These are phyloP conservation scores for Cyclotella kingstonii DNA, from an alignment of 108 stramenopile genomes.

Conservation along the genomic window DNA sequence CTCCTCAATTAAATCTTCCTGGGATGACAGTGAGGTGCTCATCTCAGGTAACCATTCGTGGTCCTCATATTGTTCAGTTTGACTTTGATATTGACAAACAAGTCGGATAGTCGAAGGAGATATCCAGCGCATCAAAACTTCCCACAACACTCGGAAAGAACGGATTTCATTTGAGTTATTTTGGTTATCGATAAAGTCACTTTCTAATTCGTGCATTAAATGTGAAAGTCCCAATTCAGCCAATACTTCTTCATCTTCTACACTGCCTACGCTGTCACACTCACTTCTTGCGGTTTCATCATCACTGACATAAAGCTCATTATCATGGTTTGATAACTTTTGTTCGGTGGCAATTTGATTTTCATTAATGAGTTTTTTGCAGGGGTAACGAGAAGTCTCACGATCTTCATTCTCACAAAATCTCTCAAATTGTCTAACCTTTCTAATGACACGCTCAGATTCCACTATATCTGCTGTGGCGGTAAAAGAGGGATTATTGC, in stretches of 20 bases:
- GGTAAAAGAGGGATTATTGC: too few species aligned
- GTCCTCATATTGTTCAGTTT: background rate
- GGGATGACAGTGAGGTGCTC: background rate
- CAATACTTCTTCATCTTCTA: conserved; percentile 27
- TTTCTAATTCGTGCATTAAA: conserved; percentile 7
- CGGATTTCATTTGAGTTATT: conserved; percentile 1
- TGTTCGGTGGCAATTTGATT: background rate
- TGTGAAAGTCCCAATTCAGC: conserved; percentile 25
- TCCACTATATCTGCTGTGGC: background rate
- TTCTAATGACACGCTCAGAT: conserved; percentile 2
- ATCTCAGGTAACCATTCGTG: background rate
- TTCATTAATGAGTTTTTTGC: background rate
- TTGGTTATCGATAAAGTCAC: conserved; percentile 1
- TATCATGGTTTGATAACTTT: background rate
- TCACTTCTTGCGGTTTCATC: conserved; percentile 3
- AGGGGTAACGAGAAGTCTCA: background rate
- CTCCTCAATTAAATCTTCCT: background rate
- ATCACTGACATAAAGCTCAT: background rate
- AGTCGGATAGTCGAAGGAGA: conserved; percentile 25
- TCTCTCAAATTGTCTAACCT: conserved; percentile 12
- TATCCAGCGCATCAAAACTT: conserved; percentile 29
- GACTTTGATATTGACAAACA: conserved; percentile 8
- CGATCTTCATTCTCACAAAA: conserved; percentile 13
- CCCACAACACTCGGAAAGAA: conserved; percentile 38
- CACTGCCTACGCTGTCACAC: background rate